Conservation (phyloP, 441 rosid genomes). For the Brassica balearica region DNA sequence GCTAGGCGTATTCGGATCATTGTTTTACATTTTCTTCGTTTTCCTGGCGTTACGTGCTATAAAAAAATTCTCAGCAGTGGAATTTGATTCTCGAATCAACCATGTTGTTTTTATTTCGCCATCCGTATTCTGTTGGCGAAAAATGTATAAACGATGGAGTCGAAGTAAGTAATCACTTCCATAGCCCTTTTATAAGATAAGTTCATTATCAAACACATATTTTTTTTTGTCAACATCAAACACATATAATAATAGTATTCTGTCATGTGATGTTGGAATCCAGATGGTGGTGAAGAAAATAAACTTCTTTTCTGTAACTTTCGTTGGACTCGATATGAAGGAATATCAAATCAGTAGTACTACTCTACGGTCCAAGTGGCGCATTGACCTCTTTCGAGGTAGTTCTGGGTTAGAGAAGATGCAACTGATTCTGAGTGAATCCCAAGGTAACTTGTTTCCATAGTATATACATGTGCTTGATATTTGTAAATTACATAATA, state of each 20-base stretch:
- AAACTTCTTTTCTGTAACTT: background rate
- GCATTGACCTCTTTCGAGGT: background rate
- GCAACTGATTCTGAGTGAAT: background rate
- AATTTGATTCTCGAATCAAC: background rate
- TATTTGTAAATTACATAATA: background rate
- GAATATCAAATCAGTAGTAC: background rate
- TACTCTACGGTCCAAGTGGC: background rate
- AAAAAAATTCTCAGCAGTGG: background rate
- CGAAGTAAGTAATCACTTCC: background rate
- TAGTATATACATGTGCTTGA: background rate
- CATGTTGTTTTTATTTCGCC: background rate
- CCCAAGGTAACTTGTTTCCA: background rate
- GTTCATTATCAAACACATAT: background rate
- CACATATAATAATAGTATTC: background rate
- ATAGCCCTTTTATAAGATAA: background rate
- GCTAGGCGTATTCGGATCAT: background rate
- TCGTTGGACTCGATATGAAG: background rate
- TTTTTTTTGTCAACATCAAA: background rate
- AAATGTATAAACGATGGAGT: background rate
- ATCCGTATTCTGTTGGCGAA: background rate
- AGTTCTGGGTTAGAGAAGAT: background rate
- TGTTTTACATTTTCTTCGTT: background rate
- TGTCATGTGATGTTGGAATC: background rate
- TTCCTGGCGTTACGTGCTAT: background rate
- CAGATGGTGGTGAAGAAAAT: slow-evolving; percentile 1